Evolutionary conservation across 148 eudicot species (phyloP).

Genomic region (Tetragonia tetragonoides): DNA sequence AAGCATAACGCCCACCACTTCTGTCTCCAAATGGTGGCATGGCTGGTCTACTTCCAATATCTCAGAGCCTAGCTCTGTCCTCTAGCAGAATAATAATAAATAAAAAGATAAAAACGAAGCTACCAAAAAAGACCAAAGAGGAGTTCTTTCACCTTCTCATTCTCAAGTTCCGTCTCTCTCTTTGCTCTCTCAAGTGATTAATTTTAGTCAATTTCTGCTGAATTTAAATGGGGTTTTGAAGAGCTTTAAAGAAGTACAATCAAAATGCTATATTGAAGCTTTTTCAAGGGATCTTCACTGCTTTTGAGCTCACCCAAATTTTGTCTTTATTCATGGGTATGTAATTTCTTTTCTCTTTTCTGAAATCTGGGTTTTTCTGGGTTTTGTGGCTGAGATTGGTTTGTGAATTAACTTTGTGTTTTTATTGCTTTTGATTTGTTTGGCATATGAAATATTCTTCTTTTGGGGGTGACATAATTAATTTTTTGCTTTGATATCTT

Average conservation of each 20-base stretch:
- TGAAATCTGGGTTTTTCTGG: slow-evolving; percentile 18
- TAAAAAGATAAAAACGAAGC: slow-evolving; percentile 5
- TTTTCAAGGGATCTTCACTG: not conserved
- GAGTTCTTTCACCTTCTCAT: not conserved
- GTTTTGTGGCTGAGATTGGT: slow-evolving; percentile 24
- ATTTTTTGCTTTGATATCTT: not conserved
- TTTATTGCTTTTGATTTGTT: not conserved
- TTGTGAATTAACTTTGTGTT: not conserved
- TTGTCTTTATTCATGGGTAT: slow-evolving; percentile 17
- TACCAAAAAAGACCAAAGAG: slow-evolving; percentile 2
- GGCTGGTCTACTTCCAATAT: slow-evolving; percentile 13
- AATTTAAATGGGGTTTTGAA: not conserved
- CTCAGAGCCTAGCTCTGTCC: slow-evolving; percentile 9
- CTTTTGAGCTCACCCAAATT: not conserved
- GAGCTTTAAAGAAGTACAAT: not conserved
- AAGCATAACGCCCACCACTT: not conserved
- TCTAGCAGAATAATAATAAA: not conserved
- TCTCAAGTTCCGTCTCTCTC: not conserved
- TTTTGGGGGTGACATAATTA: not conserved
- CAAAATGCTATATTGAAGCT: slow-evolving; percentile 3
- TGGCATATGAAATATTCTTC: not conserved
- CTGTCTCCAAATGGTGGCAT: slow-evolving; percentile 15
- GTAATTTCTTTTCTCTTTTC: not conserved
- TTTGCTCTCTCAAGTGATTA: not conserved
- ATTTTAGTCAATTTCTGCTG: not conserved